Percentiles rank a stretch among this genome's conserved stretches.
These are phyloP conservation scores for Clathrospora elynae DNA, from an alignment of 2,329 filamentous ascomycete genomes.

Conservation along the genomic window DNA sequence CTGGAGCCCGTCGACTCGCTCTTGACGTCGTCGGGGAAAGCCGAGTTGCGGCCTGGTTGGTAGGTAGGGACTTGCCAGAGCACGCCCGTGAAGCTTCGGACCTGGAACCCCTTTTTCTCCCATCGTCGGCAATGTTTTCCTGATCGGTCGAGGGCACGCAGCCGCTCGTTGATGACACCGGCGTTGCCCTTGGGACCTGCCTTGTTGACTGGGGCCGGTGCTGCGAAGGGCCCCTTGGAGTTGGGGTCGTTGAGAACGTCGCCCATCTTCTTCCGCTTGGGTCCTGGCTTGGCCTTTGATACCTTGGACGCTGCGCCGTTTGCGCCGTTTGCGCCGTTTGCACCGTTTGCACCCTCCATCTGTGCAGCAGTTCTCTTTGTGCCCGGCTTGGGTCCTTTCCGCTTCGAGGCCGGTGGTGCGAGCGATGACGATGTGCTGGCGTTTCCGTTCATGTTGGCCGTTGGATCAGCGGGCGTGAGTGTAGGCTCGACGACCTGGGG, in stretches of 20 bases:
- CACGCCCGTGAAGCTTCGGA: slow-evolving; percentile 93
- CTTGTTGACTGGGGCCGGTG: slow-evolving; percentile 67
- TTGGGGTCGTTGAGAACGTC: slow-evolving; percentile 55
- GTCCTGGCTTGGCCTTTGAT: slow-evolving; percentile 83
- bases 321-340: too few species aligned
- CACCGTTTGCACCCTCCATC: slow-evolving; percentile 56
- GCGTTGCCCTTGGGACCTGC: slow-evolving; percentile 96
- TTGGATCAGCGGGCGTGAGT: slow-evolving; percentile 52
- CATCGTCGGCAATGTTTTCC: slow-evolving; percentile 93
- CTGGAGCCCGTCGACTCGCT: slow-evolving; percentile 61
- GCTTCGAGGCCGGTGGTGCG: slow-evolving; percentile 63
- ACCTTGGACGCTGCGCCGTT: slow-evolving; percentile 57
- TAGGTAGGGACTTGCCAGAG: slow-evolving; percentile 82
- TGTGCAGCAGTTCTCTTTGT: slow-evolving; percentile 62
- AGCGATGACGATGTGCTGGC: slow-evolving; percentile 47
- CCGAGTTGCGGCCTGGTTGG: slow-evolving; percentile 69
- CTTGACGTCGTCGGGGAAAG: slow-evolving; percentile 65
- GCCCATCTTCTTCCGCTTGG: slow-evolving; percentile 89
- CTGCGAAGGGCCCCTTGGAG: slow-evolving; percentile 49
- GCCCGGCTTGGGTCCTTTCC: slow-evolving; percentile 73
- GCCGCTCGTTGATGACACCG: slow-evolving; percentile 94
- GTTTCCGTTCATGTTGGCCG: slow-evolving; percentile 39
- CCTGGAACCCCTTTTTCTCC: slow-evolving; percentile 77
- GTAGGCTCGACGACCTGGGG: slow-evolving; percentile 45
- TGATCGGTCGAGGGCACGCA: slow-evolving; percentile 89